These are phyloP conservation scores for Radiomyces spectabilis DNA, from an alignment of 192 early-diverging fungal species.

Conservation along the genomic window DNA sequence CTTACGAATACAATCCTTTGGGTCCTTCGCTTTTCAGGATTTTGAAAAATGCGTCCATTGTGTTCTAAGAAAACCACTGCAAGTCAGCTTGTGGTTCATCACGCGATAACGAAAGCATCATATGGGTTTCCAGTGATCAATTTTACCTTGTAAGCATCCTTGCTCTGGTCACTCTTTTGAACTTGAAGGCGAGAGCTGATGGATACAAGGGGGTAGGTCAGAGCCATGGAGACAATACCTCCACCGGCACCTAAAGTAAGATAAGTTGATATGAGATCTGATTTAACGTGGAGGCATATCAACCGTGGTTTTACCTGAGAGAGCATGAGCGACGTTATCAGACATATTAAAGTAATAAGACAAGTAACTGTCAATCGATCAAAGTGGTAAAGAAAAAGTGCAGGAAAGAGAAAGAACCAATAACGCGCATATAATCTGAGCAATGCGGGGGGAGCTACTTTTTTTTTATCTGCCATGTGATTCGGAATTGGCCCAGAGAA, in stretches of 20 bases:
- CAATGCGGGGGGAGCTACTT: too few relatives aligned
- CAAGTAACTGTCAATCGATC: too few relatives aligned
- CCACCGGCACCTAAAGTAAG: conserved; percentile 68
- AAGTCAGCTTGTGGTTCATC: neutral
- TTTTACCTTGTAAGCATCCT: conserved; percentile 54
- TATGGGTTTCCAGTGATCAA: neutral
- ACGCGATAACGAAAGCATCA: neutral
- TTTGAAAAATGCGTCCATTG: conserved; percentile 73
- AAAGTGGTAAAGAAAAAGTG: conserved; percentile 2
- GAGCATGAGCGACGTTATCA: conserved; percentile 77
- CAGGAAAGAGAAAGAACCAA: conserved; percentile 10
- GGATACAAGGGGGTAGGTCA: conserved; percentile 86
- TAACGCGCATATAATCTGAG: too few relatives aligned
- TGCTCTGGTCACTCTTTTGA: conserved; percentile 51
- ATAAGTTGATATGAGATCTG: neutral
- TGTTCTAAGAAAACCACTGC: conserved; percentile 28
- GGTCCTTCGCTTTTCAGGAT: conserved; percentile 87
- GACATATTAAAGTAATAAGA: conserved; percentile 43
- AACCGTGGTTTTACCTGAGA: conserved; percentile 45
- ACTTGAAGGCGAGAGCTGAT: conserved; percentile 78
- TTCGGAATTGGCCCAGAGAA: too few relatives aligned
- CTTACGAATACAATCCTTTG: conserved; percentile 83
- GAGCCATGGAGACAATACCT: conserved; percentile 85
- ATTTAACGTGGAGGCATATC: neutral
- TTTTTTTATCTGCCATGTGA: too few relatives aligned